Percentiles rank a stretch among this genome's conserved stretches.
Evolutionary conservation across 225 moss, liverwort and hornwort species (phyloP).

Genomic region (Rhytidiadelphus loreus): DNA sequence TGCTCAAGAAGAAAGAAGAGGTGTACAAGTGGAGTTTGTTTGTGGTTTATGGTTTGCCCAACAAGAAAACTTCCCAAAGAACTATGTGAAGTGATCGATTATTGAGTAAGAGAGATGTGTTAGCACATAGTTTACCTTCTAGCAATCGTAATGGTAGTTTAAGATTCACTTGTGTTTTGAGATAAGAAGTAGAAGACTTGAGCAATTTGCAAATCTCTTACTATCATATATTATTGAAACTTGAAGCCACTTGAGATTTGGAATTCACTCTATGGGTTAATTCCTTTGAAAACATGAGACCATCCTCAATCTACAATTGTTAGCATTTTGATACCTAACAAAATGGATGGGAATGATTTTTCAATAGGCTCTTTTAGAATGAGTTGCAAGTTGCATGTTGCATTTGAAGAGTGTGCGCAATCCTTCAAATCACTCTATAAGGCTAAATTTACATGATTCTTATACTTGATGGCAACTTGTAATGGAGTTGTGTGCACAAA

Average conservation of each 20-base stretch:
- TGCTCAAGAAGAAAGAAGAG: not conserved
- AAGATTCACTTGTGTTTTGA: not conserved
- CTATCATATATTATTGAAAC: not conserved
- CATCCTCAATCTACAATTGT: accelerated
- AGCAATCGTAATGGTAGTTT: not conserved
- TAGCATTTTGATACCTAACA: accelerated
- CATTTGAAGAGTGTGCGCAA: accelerated
- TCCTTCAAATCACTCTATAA: not conserved
- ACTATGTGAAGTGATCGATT: not conserved
- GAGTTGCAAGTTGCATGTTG: accelerated
- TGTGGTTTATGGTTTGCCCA: not conserved
- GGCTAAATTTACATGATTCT: not conserved
- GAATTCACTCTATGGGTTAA: accelerated
- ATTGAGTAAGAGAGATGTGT: not conserved
- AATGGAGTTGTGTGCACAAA: accelerated
- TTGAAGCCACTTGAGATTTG: not conserved
- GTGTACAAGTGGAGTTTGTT: not conserved
- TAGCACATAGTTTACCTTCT: not conserved
- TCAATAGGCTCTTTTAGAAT: not conserved
- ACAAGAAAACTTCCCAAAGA: not conserved
- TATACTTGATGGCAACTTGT: not conserved
- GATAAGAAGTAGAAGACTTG: not conserved
- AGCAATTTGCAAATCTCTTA: not conserved
- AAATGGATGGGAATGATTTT: not conserved
- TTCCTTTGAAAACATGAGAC: not conserved